Evolutionary conservation across 208 protist species (phyloP).

Genomic region (Leishmania mexicana): DNA sequence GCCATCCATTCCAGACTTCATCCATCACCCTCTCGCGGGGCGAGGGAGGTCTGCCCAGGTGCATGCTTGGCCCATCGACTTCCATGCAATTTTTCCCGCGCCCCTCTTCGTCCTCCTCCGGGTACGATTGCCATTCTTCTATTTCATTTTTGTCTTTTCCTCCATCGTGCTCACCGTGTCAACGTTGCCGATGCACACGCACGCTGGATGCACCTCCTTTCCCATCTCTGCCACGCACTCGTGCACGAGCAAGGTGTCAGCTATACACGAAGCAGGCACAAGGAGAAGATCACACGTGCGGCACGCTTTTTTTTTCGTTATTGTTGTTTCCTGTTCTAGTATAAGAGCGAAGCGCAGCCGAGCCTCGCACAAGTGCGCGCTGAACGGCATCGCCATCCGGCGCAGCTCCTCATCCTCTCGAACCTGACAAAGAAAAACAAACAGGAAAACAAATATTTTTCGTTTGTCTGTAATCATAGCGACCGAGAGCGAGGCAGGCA

Average conservation of each 20-base stretch:
- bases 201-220: not conserved
- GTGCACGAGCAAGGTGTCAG: not conserved
- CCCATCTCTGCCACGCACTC: not conserved
- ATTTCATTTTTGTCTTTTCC: not conserved
- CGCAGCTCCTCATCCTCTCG: not conserved
- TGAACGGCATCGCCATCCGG: not conserved
- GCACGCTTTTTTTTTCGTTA: not conserved
- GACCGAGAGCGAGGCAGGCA: too few relatives aligned
- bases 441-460: not conserved
- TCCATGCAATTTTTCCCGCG: not conserved
- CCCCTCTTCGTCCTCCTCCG: not conserved
- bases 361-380: not conserved
- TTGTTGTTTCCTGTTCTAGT: not conserved
- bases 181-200: not conserved
- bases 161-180: not conserved
- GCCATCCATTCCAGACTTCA: not conserved
- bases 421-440: not conserved
- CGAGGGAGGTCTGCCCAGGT: not conserved
- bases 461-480: not conserved
- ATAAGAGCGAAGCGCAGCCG: not conserved
- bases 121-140: not conserved
- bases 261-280: not conserved
- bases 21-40: not conserved
- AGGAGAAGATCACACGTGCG: not conserved
- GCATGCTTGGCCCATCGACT: not conserved